phyloP scores from a whole-genome alignment of 805 yeast genomes.

The Ogataea glucozyma region DNA sequence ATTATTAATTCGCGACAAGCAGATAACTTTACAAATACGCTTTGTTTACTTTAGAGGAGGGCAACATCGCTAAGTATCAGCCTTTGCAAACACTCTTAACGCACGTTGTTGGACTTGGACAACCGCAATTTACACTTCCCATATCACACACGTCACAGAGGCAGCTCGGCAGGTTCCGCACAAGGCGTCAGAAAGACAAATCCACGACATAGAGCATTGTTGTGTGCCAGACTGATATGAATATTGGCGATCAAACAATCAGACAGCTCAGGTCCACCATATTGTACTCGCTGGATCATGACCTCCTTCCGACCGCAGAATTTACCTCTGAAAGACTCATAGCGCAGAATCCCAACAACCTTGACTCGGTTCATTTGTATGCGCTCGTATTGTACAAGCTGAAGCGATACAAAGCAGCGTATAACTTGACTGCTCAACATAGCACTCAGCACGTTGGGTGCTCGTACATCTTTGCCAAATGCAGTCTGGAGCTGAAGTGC shows the following conservation, averaged over 20 bases:
- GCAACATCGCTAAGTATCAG: neutral
- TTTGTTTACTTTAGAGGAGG: slow-evolving; percentile 14
- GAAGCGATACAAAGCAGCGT: slow-evolving; percentile 62
- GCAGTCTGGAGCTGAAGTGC: slow-evolving; percentile 56
- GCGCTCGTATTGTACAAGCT: slow-evolving; percentile 65
- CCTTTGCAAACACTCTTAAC: slow-evolving; percentile 1
- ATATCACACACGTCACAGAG: too few relatives aligned
- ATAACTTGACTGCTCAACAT: slow-evolving; percentile 42
- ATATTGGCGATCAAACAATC: slow-evolving; percentile 23
- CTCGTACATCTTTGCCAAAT: slow-evolving; percentile 68
- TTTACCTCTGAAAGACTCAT: slow-evolving; percentile 81
- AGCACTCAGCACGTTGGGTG: slow-evolving; percentile 68
- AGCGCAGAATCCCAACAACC: slow-evolving; percentile 56
- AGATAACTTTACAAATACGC: slow-evolving; percentile 11
- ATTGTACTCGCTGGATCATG: slow-evolving; percentile 72
- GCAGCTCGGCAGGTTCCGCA: neutral
- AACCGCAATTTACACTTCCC: too few relatives aligned
- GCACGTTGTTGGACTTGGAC: neutral
- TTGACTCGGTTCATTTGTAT: slow-evolving; percentile 67
- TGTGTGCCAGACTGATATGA: too few relatives aligned
- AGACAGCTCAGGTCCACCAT: slow-evolving; percentile 54
- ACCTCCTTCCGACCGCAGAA: slow-evolving; percentile 71
- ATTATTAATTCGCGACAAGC: slow-evolving; percentile 2
- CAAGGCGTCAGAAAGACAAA: too few relatives aligned
- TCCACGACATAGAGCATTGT: too few relatives aligned